A percentile compares a stretch with the other conserved stretches of the same genome.
These are phyloP conservation scores for Starmerella potacharoeniae DNA, from an alignment of 805 yeast genomes.

Conservation along the genomic window DNA sequence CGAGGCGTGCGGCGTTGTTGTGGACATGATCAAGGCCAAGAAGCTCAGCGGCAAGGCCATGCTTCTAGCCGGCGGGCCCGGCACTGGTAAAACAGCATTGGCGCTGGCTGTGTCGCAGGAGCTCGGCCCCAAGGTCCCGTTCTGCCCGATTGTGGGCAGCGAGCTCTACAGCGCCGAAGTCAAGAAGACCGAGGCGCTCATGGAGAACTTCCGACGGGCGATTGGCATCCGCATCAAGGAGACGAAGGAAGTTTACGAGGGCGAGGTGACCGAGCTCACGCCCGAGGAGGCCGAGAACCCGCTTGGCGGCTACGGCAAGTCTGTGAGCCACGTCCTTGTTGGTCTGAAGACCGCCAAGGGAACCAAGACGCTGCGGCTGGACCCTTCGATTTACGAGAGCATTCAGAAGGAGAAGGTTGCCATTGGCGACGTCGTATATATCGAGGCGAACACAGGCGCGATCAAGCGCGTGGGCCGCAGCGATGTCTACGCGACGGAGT, in stretches of 20 bases:
- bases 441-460: constrained; percentile 95
- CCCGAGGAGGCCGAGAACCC: constrained; percentile 97
- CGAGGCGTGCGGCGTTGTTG: constrained; percentile 85
- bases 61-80: constrained; percentile 92
- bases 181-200: constrained; percentile 88
- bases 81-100: constrained; percentile 95
- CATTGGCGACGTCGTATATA: constrained; percentile 93
- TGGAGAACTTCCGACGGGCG: constrained; percentile 94
- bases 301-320: constrained; percentile 94
- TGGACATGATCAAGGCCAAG: constrained; percentile 82
- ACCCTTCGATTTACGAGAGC: constrained; percentile 85
- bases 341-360: constrained; percentile 90
- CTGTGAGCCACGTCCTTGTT: constrained; percentile 85
- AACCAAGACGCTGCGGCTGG: constrained; percentile 76
- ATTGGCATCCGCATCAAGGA: constrained; percentile 94
- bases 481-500: constrained; percentile 98
- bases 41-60: constrained; percentile 95
- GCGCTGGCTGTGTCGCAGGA: constrained; percentile 94
- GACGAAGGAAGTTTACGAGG: constrained; percentile 95
- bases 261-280: constrained; percentile 90
- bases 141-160: constrained; percentile 92
- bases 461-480: constrained; percentile 95
- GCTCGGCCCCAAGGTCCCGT: constrained; percentile 93
- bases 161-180: constrained; percentile 94
- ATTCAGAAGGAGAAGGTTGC: constrained; percentile 89